Conservation (phyloP, 805 yeast genomes). For the Monosporozyma aquatica region DNA sequence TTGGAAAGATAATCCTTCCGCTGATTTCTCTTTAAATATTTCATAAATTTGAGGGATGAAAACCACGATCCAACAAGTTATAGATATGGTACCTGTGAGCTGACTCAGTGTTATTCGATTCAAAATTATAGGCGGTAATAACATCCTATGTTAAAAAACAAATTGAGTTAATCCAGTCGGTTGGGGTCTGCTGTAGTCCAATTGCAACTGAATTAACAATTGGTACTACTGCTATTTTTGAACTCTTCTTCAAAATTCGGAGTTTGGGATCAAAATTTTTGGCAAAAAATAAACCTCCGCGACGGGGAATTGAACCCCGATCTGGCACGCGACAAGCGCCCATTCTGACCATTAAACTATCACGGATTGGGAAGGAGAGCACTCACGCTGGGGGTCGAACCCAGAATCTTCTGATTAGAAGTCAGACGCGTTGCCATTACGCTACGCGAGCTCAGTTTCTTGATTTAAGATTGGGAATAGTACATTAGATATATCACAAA, state of each 20-base stretch:
- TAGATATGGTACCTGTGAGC: conserved; percentile 67
- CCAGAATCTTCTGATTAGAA: conserved; percentile 48
- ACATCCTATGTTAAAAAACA: no score
- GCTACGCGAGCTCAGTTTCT: conserved; percentile 39
- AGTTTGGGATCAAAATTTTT: no score
- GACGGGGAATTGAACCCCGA: conserved; percentile 12
- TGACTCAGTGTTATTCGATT: conserved; percentile 69
- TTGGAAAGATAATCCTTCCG: conserved; percentile 81
- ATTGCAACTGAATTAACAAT: no score
- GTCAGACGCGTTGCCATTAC: conserved; percentile 52
- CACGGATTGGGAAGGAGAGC: conserved; percentile 16
- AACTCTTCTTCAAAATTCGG: background rate
- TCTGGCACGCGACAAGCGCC: conserved; percentile 5
- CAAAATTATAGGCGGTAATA: conserved; percentile 40
- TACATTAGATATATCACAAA: no score
- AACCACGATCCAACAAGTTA: conserved; percentile 98
- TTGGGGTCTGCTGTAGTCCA: background rate
- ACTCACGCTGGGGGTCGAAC: conserved; percentile 50
- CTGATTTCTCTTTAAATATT: conserved; percentile 71
- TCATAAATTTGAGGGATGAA: conserved; percentile 96
- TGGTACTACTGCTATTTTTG: background rate
- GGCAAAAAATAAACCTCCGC: conserved; percentile 8
- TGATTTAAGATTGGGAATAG: no score
- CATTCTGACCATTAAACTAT: conserved; percentile 5
- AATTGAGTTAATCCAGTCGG: background rate